phyloP scores from a whole-genome alignment of 495 filamentous ascomycete species.

The Ramalina peruviana region DNA sequence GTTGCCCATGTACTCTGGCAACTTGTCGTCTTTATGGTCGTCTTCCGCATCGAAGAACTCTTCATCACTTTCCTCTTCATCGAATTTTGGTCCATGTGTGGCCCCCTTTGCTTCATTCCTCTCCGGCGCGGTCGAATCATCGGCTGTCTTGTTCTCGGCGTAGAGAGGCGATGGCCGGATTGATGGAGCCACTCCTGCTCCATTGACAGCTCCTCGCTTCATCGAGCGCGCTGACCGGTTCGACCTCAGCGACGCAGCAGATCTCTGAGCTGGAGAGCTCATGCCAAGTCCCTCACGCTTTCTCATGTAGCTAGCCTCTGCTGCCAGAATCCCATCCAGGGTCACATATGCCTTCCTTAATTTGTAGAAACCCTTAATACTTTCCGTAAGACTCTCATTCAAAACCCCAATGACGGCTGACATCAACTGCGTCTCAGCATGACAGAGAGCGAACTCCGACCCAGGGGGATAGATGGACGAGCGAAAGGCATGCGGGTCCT shows the following conservation, averaged over 20 bases:
- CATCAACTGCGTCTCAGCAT: slow-evolving; percentile 79
- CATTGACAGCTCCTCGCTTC: slow-evolving; percentile 11
- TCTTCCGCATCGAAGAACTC: slow-evolving; percentile 35
- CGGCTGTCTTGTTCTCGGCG: not conserved
- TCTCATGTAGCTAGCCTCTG: slow-evolving; percentile 44
- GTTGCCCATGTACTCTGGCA: slow-evolving; percentile 22
- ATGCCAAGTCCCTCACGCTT: slow-evolving; percentile 12
- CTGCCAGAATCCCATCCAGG: slow-evolving; percentile 58
- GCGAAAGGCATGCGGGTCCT: slow-evolving; percentile 33
- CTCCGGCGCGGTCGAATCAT: not conserved
- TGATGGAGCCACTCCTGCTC: not conserved
- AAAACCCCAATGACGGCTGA: slow-evolving; percentile 75
- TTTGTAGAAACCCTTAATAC: slow-evolving; percentile 83
- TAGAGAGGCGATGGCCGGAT: too few relatives aligned
- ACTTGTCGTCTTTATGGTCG: slow-evolving; percentile 9
- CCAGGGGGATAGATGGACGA: slow-evolving; percentile 66
- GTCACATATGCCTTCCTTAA: slow-evolving; percentile 80
- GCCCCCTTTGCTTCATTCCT: not conserved
- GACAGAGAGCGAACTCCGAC: slow-evolving; percentile 67
- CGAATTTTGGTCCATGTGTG: slow-evolving; percentile 5
- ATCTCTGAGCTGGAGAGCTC: slow-evolving; percentile 14
- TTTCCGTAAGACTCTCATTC: slow-evolving; percentile 87
- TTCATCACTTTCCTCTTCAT: slow-evolving; percentile 24
- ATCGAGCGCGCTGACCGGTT: slow-evolving; percentile 8
- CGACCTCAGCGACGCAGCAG: slow-evolving; percentile 17